Conservation (phyloP, 768 basidiomycete species). For the Hypholoma sublateritium region DNA sequence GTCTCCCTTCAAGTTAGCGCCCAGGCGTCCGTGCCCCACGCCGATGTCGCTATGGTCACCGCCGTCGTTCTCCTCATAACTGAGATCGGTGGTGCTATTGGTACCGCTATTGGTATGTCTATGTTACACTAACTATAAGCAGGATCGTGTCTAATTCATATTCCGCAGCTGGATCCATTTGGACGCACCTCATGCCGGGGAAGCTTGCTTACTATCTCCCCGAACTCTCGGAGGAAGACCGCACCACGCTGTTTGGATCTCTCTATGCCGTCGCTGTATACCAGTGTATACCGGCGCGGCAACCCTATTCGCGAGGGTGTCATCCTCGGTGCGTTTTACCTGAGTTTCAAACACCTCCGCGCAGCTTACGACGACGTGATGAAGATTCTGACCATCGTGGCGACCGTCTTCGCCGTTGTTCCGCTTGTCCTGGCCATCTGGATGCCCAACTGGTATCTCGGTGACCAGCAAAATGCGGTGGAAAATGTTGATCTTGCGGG, state of each 20-base stretch:
- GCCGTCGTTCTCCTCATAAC: conserved; percentile 67
- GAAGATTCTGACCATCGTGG: conserved; percentile 54
- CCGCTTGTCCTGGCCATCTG: conserved; percentile 59
- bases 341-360: background rate
- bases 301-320: conserved; percentile 65
- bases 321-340: conserved; percentile 44
- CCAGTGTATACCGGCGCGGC: conserved; percentile 47
- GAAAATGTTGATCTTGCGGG: conserved; percentile 41
- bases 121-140: conserved; percentile 1
- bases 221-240: conserved; percentile 39
- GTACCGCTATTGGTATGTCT: conserved; percentile 52
- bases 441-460: conserved; percentile 68
- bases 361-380: conserved; percentile 57
- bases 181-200: conserved; percentile 65
- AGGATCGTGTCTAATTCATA: background rate
- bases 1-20: conserved; percentile 57
- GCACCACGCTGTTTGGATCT: conserved; percentile 51
- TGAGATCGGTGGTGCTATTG: conserved; percentile 67
- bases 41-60: conserved; percentile 66
- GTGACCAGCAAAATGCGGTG: conserved; percentile 70
- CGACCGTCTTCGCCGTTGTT: conserved; percentile 51
- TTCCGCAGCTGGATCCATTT: conserved; percentile 56
- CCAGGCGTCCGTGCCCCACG: conserved; percentile 64
- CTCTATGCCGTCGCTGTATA: conserved; percentile 52
- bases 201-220: conserved; percentile 58